phyloP scores from a whole-genome alignment of 352 stramenopile genomes.

The Globisporangium nunn region DNA sequence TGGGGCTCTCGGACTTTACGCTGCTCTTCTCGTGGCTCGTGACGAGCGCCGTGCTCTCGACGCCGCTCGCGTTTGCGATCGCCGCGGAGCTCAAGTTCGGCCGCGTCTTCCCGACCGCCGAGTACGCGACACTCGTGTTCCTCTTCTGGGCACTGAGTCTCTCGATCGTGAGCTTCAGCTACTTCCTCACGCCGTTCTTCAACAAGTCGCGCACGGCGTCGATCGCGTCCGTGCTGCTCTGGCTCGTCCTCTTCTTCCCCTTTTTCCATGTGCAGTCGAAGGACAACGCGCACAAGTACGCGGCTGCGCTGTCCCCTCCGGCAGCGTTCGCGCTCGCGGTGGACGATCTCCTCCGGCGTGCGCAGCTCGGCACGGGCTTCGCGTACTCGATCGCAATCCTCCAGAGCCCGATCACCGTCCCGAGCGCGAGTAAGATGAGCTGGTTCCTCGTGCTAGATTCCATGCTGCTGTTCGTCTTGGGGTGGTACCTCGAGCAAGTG shows the following conservation, averaged over 20 bases:
- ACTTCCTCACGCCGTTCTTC: conserved; percentile 63
- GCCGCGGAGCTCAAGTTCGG: conserved; percentile 54
- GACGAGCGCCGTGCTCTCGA: conserved; percentile 38
- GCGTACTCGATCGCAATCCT: conserved; percentile 43
- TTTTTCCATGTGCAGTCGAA: conserved; percentile 57
- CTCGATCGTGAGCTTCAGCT: conserved; percentile 55
- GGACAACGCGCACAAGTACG: conserved; percentile 37
- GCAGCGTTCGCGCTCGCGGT: conserved; percentile 63
- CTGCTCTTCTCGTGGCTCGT: conserved; percentile 61
- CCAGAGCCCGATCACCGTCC: conserved; percentile 32
- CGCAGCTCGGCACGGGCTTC: conserved; percentile 52
- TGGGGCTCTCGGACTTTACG: conserved; percentile 58
- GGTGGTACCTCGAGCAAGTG: conserved; percentile 91
- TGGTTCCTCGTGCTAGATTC: conserved; percentile 72
- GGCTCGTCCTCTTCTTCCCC: conserved; percentile 69
- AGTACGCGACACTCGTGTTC: conserved; percentile 54
- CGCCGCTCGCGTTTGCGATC: conserved; percentile 40
- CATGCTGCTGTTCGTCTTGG: conserved; percentile 71
- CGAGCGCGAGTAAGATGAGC: conserved; percentile 42
- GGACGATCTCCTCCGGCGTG: conserved; percentile 47
- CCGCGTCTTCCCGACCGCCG: conserved; percentile 51
- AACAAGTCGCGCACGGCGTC: conserved; percentile 56
- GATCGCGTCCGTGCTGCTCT: conserved; percentile 58
- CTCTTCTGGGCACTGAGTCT: conserved; percentile 60
- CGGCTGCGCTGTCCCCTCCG: conserved; percentile 43